phyloP scores from a whole-genome alignment of 345 rosid species.

The Theobroma cacao region DNA sequence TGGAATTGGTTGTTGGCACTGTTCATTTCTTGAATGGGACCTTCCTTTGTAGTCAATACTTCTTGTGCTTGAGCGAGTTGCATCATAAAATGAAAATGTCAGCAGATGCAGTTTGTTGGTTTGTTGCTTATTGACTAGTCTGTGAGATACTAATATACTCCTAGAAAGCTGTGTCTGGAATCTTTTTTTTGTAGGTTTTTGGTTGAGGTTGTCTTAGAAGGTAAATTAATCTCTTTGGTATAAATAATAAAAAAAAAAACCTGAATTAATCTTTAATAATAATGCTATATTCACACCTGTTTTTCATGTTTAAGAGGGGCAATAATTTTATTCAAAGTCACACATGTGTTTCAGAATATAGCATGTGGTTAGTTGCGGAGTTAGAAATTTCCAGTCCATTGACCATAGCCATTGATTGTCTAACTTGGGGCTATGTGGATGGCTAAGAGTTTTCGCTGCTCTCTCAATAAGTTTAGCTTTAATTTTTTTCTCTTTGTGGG shows the following conservation, averaged over 20 bases:
- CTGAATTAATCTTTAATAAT: background rate
- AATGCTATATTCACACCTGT: background rate
- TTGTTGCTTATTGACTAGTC: background rate
- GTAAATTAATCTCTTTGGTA: background rate
- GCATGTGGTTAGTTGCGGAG: background rate
- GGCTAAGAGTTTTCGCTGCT: background rate
- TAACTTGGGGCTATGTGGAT: background rate
- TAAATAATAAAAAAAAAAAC: background rate
- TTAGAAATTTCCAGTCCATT: background rate
- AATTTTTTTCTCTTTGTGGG: conserved; percentile 9
- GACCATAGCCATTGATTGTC: background rate
- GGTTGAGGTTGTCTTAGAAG: background rate
- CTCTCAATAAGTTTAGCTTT: background rate
- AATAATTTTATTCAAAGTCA: background rate
- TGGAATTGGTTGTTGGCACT: background rate
- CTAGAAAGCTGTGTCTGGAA: background rate
- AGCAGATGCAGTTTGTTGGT: background rate
- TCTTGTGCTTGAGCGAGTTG: background rate
- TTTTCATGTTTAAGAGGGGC: background rate
- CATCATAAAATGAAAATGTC: background rate
- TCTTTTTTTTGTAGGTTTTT: background rate
- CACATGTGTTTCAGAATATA: background rate
- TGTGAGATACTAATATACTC: background rate
- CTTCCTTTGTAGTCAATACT: background rate
- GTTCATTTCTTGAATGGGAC: background rate